Percentiles rank a stretch among this genome's conserved stretches.
phyloP scores from a whole-genome alignment of 2,329 filamentous ascomycete genomes.

The Phoma sp. region DNA sequence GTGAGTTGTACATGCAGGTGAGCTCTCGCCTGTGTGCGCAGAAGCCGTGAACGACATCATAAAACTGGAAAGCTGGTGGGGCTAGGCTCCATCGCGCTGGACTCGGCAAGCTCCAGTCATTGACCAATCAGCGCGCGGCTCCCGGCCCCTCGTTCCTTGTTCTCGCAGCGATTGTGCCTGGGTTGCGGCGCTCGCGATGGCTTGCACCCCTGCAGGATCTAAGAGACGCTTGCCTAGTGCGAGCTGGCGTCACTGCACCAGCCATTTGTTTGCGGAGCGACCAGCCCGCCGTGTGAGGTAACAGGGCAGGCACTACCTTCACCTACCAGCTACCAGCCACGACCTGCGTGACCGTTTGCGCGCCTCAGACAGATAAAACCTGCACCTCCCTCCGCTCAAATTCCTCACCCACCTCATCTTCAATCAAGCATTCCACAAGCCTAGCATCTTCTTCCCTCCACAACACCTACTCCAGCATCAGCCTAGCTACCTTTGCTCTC shows the following conservation, averaged over 20 bases:
- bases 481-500: constrained; percentile 26
- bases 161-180: constrained; percentile 25
- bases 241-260: constrained; percentile 22
- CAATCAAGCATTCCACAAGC: constrained; percentile 15
- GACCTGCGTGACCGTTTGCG: constrained; percentile 18
- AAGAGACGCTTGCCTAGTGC: constrained; percentile 4
- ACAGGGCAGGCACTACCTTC: constrained; percentile 16
- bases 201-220: constrained; percentile 17
- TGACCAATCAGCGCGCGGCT: constrained; percentile 21
- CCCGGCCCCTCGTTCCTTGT: constrained; percentile 18
- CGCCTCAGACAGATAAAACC: constrained; percentile 13
- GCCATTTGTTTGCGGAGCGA: constrained; percentile 25
- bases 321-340: constrained; percentile 21
- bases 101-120: constrained; percentile 13
- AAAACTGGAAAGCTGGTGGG: constrained; percentile 17
- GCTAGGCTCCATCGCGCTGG: constrained; percentile 10
- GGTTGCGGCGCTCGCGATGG: constrained; percentile 6
- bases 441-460: constrained; percentile 16
- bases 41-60: constrained; percentile 28
- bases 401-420: constrained; percentile 17
- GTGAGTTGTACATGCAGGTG: constrained; percentile 30
- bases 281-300: constrained; percentile 15
- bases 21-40: constrained; percentile 1
- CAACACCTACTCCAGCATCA: constrained; percentile 28
- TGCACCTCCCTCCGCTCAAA: constrained; percentile 14